These are phyloP conservation scores for Cercophora samala DNA, from an alignment of 495 filamentous ascomycete species.

Conservation along the genomic window DNA sequence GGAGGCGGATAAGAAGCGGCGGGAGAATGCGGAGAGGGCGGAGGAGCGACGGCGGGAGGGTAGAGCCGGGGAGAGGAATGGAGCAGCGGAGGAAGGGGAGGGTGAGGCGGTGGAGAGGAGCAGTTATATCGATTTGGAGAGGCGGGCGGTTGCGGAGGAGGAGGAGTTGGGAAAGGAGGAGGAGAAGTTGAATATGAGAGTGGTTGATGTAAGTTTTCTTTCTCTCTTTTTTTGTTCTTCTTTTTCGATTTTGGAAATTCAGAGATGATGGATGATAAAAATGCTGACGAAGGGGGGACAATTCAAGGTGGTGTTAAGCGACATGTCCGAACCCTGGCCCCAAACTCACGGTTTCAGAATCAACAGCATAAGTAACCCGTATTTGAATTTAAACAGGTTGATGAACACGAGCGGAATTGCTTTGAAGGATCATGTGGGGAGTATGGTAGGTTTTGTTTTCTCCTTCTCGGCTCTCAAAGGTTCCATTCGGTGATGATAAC, in stretches of 20 bases:
- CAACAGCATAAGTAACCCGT: constrained; percentile 86
- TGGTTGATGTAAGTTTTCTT: constrained; percentile 65
- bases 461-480: background rate
- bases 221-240: background rate
- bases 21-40: background rate
- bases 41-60: constrained; percentile 18
- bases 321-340: constrained; percentile 97
- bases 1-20: constrained; percentile 50
- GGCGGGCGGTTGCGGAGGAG: constrained; percentile 35
- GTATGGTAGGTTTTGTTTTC: constrained; percentile 73
- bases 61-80: no score
- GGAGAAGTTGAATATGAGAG: constrained; percentile 20
- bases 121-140: constrained; percentile 55
- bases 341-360: constrained; percentile 73
- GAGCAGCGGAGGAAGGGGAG: constrained; percentile 21
- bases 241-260: background rate
- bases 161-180: constrained; percentile 10
- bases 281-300: constrained; percentile 16
- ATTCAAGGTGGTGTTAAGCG: constrained; percentile 73
- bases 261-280: background rate
- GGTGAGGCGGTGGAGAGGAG: constrained; percentile 15
- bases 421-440: constrained; percentile 86
- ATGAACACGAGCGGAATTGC: constrained; percentile 92
- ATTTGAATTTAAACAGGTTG: constrained; percentile 69
- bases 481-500: background rate